Evolutionary conservation across 768 basidiomycete species (phyloP), one percentile per base, ranked within the genome.

Genomic region (Boletus speciosus): DNA sequence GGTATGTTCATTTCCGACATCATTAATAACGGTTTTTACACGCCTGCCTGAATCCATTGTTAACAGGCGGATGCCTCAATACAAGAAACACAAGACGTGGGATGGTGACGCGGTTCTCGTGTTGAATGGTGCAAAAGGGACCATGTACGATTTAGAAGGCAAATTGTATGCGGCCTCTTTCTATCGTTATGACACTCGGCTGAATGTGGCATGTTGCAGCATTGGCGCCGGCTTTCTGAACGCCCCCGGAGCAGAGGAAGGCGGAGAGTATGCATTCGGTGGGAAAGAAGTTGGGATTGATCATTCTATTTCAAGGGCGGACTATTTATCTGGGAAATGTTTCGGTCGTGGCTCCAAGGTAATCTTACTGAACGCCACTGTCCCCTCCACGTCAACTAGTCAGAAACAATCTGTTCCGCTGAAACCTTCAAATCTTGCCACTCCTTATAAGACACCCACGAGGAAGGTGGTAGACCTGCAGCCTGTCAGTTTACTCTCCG

Each of bases 51-150:
- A 45, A 48, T 10, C 23, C 35, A 29, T 44, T 39, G 23, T 38
- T 23, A 39, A 29, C 35, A 88, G 86, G 88, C 73, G 88, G 54
- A 78, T 73, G 42, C 84, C 78, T 41, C 88, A 91, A 68, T 74
- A 76, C 37, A 89, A 82, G 73, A 94, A 94, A 70, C 85, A 93
- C 63, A 92, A 93, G 68, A 92, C 88, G 0, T 95, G 93, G 93
- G 91, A 94, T 49, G 91, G 88, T 36, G 90, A 86, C 62, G 85
- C 78, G 36, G 76, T 87, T n/a, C 75, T 90, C 5, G 80, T 81
- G 10, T 73, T 82, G 16, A 76, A 62, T 53, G 71, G 67, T 42
- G 66, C 60, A 8, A 79, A 73, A 61, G 79, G 78, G 45, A 78
- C 72, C 4, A 68, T 90, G 27, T 82, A 81, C 54, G 83, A 86